Evolutionary conservation across 352 stramenopile genomes (phyloP).

Genomic region (Peronospora belbahrii): DNA sequence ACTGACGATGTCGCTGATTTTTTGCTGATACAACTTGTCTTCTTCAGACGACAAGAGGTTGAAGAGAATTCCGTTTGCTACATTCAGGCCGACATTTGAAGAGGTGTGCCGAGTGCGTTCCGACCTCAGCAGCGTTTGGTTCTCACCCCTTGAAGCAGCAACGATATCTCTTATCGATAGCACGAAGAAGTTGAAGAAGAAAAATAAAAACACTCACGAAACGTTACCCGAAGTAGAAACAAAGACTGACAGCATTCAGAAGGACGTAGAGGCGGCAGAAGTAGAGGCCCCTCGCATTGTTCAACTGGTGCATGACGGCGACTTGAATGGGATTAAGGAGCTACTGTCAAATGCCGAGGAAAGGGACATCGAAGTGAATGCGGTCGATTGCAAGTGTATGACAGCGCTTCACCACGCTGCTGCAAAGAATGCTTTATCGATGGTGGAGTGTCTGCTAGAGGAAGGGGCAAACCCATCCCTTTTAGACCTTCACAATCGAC

Average conservation of each 20-base stretch:
- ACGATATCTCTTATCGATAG: constrained; percentile 11
- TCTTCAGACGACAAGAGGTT: constrained; percentile 46
- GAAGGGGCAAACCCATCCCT: constrained; percentile 78
- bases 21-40: constrained; percentile 1
- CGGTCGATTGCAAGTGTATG: constrained; percentile 56
- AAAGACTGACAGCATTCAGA: constrained; percentile 3
- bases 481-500: constrained; percentile 70
- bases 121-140: constrained; percentile 59
- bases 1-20: constrained; percentile 1
- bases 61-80: constrained; percentile 77
- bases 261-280: constrained; percentile 8
- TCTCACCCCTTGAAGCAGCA: constrained; percentile 39
- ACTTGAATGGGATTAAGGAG: constrained; percentile 31
- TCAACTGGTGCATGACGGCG: constrained; percentile 29
- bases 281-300: constrained; percentile 33
- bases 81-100: constrained; percentile 80
- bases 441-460: constrained; percentile 72
- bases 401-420: constrained; percentile 71
- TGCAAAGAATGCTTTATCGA: constrained; percentile 33
- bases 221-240: not conserved
- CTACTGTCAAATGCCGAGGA: constrained; percentile 24
- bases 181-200: constrained; percentile 24
- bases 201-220: constrained; percentile 8
- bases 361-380: constrained; percentile 38
- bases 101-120: constrained; percentile 72